These are phyloP conservation scores for Saccharomycopsis fodiens DNA, from an alignment of 805 yeast species.

Conservation along the genomic window DNA sequence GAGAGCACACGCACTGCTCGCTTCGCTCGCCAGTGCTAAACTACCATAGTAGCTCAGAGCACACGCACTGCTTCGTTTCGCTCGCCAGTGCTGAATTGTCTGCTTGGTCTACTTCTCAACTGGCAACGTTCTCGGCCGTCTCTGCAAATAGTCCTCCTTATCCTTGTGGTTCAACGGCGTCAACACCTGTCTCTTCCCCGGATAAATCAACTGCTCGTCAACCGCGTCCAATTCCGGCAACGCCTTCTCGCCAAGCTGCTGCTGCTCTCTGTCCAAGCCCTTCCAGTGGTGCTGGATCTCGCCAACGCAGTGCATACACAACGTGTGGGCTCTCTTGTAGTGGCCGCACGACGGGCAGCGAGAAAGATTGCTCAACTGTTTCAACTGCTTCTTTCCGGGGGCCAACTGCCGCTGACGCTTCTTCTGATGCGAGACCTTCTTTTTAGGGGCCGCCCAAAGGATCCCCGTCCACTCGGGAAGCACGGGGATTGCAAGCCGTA, in stretches of 20 bases:
- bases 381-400: slow-evolving; percentile 74
- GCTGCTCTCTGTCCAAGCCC: slow-evolving; percentile 27
- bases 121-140: slow-evolving; percentile 50
- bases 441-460: slow-evolving; percentile 85
- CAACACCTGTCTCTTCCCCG: slow-evolving; percentile 53
- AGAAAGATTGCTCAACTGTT: slow-evolving; percentile 66
- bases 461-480: slow-evolving; percentile 39
- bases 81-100: no score
- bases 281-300: slow-evolving; percentile 76
- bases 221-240: slow-evolving; percentile 28
- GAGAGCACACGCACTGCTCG: no score
- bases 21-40: no score
- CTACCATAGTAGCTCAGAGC: no score
- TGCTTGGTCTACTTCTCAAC: slow-evolving; percentile 29
- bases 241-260: slow-evolving; percentile 21
- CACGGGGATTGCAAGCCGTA: background rate
- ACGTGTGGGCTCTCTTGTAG: slow-evolving; percentile 78
- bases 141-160: slow-evolving; percentile 47
- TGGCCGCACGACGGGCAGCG: slow-evolving; percentile 96
- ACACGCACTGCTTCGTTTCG: no score
- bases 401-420: slow-evolving; percentile 78
- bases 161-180: slow-evolving; percentile 37
- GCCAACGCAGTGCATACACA: slow-evolving; percentile 88
- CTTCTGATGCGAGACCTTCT: slow-evolving; percentile 81
- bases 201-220: slow-evolving; percentile 63